Evolutionary conservation across 2,329 filamentous ascomycete genomes (phyloP), one percentile per base, ranked within the genome.

Genomic region (Neospermospora avenae): DNA sequence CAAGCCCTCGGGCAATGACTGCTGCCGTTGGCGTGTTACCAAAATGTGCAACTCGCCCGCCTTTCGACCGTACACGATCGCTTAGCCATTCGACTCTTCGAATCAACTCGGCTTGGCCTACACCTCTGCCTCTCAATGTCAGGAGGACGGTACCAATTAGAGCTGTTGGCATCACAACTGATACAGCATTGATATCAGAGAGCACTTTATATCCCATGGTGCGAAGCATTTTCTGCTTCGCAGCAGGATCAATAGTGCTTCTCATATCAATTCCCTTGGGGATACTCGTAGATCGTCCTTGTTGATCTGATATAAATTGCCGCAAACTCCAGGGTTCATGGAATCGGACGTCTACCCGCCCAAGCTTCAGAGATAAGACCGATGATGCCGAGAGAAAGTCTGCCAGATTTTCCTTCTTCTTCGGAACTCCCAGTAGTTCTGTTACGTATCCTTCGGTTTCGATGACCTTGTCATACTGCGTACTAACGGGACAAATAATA

Each of bases 381-480:
- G 91, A 96, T 0, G 92, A 96, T 3, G 28, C 91, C 85, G 1
- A 88, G 89, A 99, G 77, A 68, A 99, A 96, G 69, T 96, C 91
- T 35, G 87, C 84, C 39, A 99, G 77, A 63, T 96, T 97, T 72
- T 99, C 95, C 72, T 96, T 96, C 70, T 91, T 91, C 75, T 99
- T 99, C 0, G 95, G 95, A 63, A 96, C 88, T 3, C 95, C 95
- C 0, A 99, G 82, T 2, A 99, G 83, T 74, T 99, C 95, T 35
- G 87, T 95, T 46, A 98, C 93, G 71, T 99, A 99, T 4, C 92
- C 95, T 74, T 96, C 92, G 0, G 96, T 96, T 74, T 99, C 95
- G 61, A 99, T 96, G 58, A 99, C 95, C 72, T 98, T 99, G 79
- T 99, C 95, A 72, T 99, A 99, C 73, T 99, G 95, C 0, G 93